Conservation (phyloP, 345 rosid genomes). For the Hibiscus syriacus region DNA sequence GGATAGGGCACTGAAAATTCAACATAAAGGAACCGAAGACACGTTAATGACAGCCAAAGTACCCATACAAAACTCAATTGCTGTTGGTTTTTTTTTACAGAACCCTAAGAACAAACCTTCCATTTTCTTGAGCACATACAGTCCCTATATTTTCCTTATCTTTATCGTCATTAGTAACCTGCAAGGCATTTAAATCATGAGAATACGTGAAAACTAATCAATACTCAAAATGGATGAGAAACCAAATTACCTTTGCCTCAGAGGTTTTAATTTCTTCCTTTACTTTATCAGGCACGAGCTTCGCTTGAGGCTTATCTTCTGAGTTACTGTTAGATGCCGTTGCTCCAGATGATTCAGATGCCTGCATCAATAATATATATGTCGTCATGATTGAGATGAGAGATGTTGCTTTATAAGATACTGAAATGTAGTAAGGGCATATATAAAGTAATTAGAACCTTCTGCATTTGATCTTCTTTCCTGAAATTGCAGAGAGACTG, state of each 20-base stretch:
- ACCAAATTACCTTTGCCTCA: conserved; percentile 17
- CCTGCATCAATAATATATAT: conserved; percentile 25
- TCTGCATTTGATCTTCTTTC: conserved; percentile 46
- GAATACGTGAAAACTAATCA: neutral
- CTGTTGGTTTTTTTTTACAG: neutral
- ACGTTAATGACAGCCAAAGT: conserved; percentile 4
- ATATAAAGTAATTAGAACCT: conserved; percentile 30
- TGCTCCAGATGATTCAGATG: conserved; percentile 28
- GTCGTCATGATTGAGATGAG: neutral
- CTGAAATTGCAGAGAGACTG: conserved; percentile 70
- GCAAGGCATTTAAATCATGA: conserved; percentile 10
- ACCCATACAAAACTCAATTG: neutral
- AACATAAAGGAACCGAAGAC: conserved; percentile 5
- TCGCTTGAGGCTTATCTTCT: conserved; percentile 18
- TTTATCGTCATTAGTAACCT: conserved; percentile 20
- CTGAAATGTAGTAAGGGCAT: neutral
- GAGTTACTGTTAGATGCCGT: conserved; percentile 3
- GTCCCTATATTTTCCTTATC: conserved; percentile 9
- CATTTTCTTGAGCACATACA: conserved; percentile 19
- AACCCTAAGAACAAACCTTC: conserved; percentile 31
- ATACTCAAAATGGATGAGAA: neutral
- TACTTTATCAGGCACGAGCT: conserved; percentile 7
- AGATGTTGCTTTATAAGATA: neutral
- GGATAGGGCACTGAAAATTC: neutral
- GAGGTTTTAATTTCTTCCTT: conserved; percentile 12